Evolutionary conservation across 2,329 filamentous ascomycete genomes (phyloP), one percentile per base, ranked within the genome.

Genomic region (Penicillium digitatum): DNA sequence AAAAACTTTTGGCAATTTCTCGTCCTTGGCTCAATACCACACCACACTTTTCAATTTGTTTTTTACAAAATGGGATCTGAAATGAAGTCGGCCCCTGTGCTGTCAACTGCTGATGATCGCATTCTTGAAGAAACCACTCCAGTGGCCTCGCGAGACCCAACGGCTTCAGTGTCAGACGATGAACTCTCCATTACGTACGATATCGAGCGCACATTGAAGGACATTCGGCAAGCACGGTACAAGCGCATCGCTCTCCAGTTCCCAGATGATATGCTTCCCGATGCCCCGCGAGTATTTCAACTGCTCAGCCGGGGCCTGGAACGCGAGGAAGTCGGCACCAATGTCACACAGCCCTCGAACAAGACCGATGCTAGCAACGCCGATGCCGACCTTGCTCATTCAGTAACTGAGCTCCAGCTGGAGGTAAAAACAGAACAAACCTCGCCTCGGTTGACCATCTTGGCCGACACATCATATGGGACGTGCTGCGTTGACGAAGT

Each of bases 401-500:
- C 62, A 14, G 62, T 68, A 27, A 63, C 66, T 42, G 64, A 64
- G 35, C 57, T 73, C 4, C 63, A 60, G 12, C 57, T 69, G 40
- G 57, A 61, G 16, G 62, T 66, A 20, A 54, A 52, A 10, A 45
- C 48, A 1, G 63, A 68, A 10, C 58, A 60, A 14, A 57, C 56
- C 34, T 63, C 73, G 2, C 68, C 72, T 9, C 76, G 74, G 40
- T 79, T 97, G 49, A 95, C 89, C 65, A 92, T 99, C 57, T 79
- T 99, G 18, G 94, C 88, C 31, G 94, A 99, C 72, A 97, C 94
- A 2, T 96, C 93, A 2, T 99, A 97, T 74, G 95, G 94, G 56
- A 87, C 93, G 0, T 99, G 94, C 75, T 99, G 94, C 68, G 92
- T 97, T 18, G 94, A 99, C 68, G 94, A 99, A 76, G 87, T 97